These are phyloP conservation scores for Sphenostylis stenocarpa DNA, from an alignment of 306 rosid genomes.

Conservation along the genomic window DNA sequence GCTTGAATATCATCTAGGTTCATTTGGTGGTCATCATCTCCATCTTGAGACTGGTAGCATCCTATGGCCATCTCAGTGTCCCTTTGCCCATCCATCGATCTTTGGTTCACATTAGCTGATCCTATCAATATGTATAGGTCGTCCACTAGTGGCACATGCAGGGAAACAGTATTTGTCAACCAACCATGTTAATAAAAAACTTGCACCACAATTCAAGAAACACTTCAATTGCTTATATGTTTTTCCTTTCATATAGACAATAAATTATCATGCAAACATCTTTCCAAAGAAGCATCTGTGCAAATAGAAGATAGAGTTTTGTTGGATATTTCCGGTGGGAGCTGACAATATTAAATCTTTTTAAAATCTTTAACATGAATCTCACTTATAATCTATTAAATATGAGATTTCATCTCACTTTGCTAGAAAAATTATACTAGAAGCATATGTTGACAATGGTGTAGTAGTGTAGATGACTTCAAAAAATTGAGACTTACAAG, in stretches of 20 bases:
- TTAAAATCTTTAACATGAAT: no score
- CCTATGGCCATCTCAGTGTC: slow-evolving; percentile 96
- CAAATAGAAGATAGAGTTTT: not conserved
- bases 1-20: slow-evolving; percentile 49
- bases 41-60: slow-evolving; percentile 57
- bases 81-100: slow-evolving; percentile 92
- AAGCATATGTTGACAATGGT: not conserved
- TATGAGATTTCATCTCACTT: no score
- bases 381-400: no score
- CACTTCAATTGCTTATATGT: not conserved
- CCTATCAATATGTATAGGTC: slow-evolving; percentile 84
- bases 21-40: slow-evolving; percentile 18
- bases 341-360: no score
- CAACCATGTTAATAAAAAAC: not conserved
- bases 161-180: slow-evolving; percentile 21
- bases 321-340: no score
- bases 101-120: slow-evolving; percentile 90
- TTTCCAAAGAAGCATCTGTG: not conserved
- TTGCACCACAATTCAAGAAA: not conserved
- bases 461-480: not conserved
- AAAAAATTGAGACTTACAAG: not conserved
- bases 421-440: not conserved
- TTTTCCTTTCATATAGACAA: not conserved
- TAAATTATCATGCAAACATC: not conserved
- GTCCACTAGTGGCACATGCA: slow-evolving; percentile 63